These are phyloP conservation scores for Papilionanthe hybrid DNA, from an alignment of 116 monocot genomes.

Conservation along the genomic window DNA sequence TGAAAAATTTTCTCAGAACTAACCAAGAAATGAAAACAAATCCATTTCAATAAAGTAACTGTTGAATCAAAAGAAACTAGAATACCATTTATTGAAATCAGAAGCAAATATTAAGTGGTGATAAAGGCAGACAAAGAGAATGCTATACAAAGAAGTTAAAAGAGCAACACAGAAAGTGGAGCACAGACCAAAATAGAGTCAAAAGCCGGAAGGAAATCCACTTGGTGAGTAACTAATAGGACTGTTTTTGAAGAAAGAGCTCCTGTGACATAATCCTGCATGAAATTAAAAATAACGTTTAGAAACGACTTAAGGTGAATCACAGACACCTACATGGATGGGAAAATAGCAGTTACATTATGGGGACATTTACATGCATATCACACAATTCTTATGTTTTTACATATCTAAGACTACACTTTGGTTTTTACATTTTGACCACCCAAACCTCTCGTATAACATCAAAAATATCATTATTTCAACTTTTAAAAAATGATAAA, in stretches of 20 bases:
- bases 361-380: no score
- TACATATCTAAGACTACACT: no score
- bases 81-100: neutral
- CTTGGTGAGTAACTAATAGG: slow-evolving; percentile 81
- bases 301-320: neutral
- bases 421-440: no score
- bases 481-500: no score
- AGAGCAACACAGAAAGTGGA: neutral
- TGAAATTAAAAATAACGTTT: slow-evolving; percentile 1
- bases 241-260: slow-evolving; percentile 66
- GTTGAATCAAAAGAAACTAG: neutral
- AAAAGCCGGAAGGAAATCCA: slow-evolving; percentile 81
- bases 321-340: neutral
- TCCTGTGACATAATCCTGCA: slow-evolving; percentile 69
- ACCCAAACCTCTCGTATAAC: no score
- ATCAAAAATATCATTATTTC: no score
- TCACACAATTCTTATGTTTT: no score
- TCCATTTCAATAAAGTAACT: neutral
- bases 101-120: neutral
- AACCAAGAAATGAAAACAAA: neutral
- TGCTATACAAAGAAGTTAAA: neutral
- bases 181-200: slow-evolving; percentile 55
- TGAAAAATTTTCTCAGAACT: neutral
- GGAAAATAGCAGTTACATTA: no score
- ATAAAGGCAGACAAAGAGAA: neutral